phyloP scores from a whole-genome alignment of 257 asterid genomes.

The Cinchona pubescens region DNA sequence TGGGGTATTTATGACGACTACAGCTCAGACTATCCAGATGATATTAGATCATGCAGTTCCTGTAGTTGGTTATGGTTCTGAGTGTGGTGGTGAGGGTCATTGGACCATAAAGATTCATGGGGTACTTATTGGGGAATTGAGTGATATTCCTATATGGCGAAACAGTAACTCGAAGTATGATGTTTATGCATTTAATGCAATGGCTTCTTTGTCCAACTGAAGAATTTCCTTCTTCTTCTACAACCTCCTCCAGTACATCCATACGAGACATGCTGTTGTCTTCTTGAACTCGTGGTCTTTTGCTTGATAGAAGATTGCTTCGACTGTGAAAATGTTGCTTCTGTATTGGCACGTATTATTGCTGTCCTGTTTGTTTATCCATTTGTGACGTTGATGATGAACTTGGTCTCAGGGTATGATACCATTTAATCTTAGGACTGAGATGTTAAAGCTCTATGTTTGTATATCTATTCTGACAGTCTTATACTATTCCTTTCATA shows the following conservation, averaged over 20 bases:
- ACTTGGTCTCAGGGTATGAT: slow-evolving; percentile 23
- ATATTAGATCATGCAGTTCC: slow-evolving; percentile 30
- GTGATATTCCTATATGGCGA: slow-evolving; percentile 28
- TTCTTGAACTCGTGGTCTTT: not conserved
- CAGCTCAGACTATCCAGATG: slow-evolving; percentile 26
- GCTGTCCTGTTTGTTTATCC: slow-evolving; percentile 34
- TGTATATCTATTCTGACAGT: not conserved
- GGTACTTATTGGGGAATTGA: slow-evolving; percentile 33
- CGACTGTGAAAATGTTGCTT: slow-evolving; percentile 20
- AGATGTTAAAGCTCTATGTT: not conserved
- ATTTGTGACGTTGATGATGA: slow-evolving; percentile 27
- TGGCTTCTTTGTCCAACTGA: slow-evolving; percentile 24
- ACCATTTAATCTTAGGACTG: not conserved
- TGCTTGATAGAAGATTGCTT: slow-evolving; percentile 23
- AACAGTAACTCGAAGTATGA: slow-evolving; percentile 9
- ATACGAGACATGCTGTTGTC: slow-evolving; percentile 29
- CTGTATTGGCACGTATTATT: slow-evolving; percentile 20
- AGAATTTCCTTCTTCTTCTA: not conserved
- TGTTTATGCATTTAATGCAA: slow-evolving; percentile 37
- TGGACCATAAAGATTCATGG: slow-evolving; percentile 41
- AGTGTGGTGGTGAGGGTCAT: slow-evolving; percentile 25
- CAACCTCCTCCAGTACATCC: not conserved
- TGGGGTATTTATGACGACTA: slow-evolving; percentile 35
- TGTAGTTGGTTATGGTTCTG: slow-evolving; percentile 35
- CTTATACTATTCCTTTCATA: not conserved